Percentiles rank a stretch among this genome's conserved stretches.
These are phyloP conservation scores for Nidula microcarpa DNA, from an alignment of 768 basidiomycete genomes.

Conservation along the genomic window DNA sequence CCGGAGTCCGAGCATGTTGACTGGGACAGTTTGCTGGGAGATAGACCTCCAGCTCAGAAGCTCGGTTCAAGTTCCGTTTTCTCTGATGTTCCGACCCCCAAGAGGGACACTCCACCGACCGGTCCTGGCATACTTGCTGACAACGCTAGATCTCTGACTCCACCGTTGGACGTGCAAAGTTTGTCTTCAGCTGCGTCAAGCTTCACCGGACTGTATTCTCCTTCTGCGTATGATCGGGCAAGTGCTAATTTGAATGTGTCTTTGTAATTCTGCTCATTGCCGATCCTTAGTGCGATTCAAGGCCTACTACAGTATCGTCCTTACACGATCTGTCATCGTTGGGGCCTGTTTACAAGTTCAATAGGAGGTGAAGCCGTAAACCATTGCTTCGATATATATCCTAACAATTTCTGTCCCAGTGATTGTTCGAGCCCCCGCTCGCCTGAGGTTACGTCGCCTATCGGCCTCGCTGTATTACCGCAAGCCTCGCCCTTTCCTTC, in stretches of 20 bases:
- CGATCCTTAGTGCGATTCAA: constrained; percentile 18
- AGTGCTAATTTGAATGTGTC: constrained; percentile 1
- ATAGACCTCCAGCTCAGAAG: not conserved
- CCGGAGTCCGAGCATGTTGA: constrained; percentile 6
- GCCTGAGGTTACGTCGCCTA: constrained; percentile 29
- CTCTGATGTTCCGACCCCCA: constrained; percentile 8
- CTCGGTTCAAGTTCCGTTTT: not conserved
- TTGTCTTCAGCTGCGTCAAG: constrained; percentile 5
- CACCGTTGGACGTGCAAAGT: constrained; percentile 6
- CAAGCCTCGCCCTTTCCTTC: constrained; percentile 26
- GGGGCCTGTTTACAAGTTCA: too few species aligned
- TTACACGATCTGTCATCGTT: too few species aligned
- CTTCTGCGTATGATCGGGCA: not conserved
- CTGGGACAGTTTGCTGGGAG: constrained; percentile 11
- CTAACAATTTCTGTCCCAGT: constrained; percentile 4
- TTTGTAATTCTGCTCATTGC: not conserved
- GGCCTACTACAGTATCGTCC: constrained; percentile 18
- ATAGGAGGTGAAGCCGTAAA: too few species aligned
- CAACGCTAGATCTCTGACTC: not conserved
- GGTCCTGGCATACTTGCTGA: not conserved
- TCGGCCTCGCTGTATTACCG: constrained; percentile 28
- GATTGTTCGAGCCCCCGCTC: constrained; percentile 18
- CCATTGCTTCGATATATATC: not conserved
- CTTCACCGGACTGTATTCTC: constrained; percentile 3
- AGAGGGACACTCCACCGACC: constrained; percentile 1